Base-by-base conservation (phyloP, 106 monocot genomes). In the Acanthochlamys bracteata region DNA sequence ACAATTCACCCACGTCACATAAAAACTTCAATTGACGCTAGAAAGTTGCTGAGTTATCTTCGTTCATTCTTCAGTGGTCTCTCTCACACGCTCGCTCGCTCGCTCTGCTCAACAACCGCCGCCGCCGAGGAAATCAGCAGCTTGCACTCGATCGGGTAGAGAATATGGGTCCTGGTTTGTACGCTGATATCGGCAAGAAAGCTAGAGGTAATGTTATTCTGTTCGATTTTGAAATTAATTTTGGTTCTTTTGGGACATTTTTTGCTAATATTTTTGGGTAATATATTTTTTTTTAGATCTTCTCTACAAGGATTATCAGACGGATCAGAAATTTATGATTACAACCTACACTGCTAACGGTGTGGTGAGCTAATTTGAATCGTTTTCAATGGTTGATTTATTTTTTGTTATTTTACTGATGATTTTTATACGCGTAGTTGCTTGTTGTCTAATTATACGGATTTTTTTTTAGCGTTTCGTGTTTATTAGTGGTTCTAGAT, bases 321-420 rank as follows among this genome's bases (percentile, higher is more conserved):
- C 87, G 10, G 92, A 92, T 64, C 84, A 87, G 71, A 92, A 92
- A 71, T 79, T 92, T 58, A 57, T 73, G 0, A 42, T 92, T 61
- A 84, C 87, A 25, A 92, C 92, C 66, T 69, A 70, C 68, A 81
- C 87, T 22, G 63, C 69, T 13, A 79, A 77, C 74, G 92, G 92
- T 68, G 65, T 87, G 7, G 92, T 92, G 47, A 82, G 92, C 69
- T 62, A 24, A 41, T 63, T 51, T 33, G 6, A 33, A 17, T 46
- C 67, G 24, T n/a, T 57, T 40, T 66, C 8, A 63, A 42, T 39
- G 51, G 22, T n/a, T 52, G 43, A 7, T 65, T 20, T 59, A 20
- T 57, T 19, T 53, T 41, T 52, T 10, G 23, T 19, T 66, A 11
- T 21, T 41, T 54, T 26, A 11, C 43, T 55, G 17, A 55, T 10